Evolutionary conservation across 1,139 yeast genomes (phyloP), one percentile per base, ranked within the genome.

Genomic region (Geotrichum fermentans): DNA sequence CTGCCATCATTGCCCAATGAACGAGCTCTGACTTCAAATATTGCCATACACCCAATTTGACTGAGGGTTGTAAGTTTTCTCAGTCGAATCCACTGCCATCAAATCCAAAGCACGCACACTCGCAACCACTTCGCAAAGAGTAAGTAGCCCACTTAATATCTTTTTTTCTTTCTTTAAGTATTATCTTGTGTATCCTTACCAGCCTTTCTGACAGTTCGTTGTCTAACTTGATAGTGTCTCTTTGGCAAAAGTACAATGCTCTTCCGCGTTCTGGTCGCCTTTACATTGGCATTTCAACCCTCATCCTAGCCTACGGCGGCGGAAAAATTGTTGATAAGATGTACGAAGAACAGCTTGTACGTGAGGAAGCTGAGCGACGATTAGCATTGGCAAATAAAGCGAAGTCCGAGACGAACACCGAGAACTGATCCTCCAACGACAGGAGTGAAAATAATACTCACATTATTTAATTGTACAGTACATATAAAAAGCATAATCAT

Each of bases 261-360:
- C 68, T 79, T 42, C 83, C 83, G 1, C 66, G 67, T 30, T 73
- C 69, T 55, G 78, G 74, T 7, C 67, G 82, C 37, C 68, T 77
- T 52, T 79, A 77, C 62, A 68, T 79, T 34, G 82, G 79, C 2
- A 70, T 70, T 1, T 75, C 83, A 14, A 79, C 82, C 1, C 70
- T 78, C 59, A 68, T 67, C 1, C 70, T 75, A 51, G 83, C 83
- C 0, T 66, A 73, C 45, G 60, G 69, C 2, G 82, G 81, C 2
- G 81, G 79, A 55, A 73, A 73, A 56, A 67, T 75, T 24, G 67
- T 78, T 43, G 63, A 72, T n/a, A 65, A 67, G 48, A 67, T 78
- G 47, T 75, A 75, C 52, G 77, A 75, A 28, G 77, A 74, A 43
- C 68, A 67, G 30, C 67, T 66, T 39, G 66, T 75, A 43, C 67